Percentiles rank a stretch among this genome's conserved stretches.
These are phyloP conservation scores for Collybia sp. DNA, from an alignment of 768 basidiomycete species.

Conservation along the genomic window DNA sequence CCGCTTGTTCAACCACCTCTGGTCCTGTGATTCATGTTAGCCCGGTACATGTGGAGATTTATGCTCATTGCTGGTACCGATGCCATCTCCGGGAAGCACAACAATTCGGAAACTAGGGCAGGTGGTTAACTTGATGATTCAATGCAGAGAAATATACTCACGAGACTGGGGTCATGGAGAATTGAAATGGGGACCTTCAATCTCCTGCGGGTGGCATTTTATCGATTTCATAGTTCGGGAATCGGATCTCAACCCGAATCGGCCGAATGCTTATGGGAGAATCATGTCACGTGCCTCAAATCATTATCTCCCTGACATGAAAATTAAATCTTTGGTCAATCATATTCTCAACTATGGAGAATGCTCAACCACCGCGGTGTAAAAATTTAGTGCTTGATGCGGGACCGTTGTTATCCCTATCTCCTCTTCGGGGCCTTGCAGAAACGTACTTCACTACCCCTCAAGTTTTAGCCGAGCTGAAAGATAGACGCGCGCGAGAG, in stretches of 20 bases:
- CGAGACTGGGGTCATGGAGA: constrained; percentile 40
- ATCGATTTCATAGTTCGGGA: constrained; percentile 3
- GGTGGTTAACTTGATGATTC: neutral
- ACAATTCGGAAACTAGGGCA: constrained; percentile 74
- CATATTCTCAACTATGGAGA: neutral
- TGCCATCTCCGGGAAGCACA: constrained; percentile 94
- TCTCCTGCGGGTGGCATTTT: too few relatives aligned
- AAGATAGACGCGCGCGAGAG: constrained; percentile 82
- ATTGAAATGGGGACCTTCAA: too few relatives aligned
- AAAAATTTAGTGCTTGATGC: constrained; percentile 89
- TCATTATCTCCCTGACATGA: too few relatives aligned
- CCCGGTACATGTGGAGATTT: neutral
- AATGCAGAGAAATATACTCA: constrained; percentile 14
- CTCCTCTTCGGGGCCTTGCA: constrained; percentile 86
- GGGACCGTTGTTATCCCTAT: constrained; percentile 85
- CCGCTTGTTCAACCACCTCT: constrained; percentile 83
- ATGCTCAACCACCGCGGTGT: constrained; percentile 42
- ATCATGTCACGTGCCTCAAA: too few relatives aligned
- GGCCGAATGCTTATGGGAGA: too few relatives aligned
- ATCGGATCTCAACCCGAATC: too few relatives aligned
- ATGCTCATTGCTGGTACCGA: constrained; percentile 50
- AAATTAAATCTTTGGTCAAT: neutral
- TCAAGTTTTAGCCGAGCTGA: constrained; percentile 85
- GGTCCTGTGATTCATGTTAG: constrained; percentile 52
- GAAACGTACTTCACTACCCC: constrained; percentile 84